Evolutionary conservation across 306 rosid species (phyloP), one percentile per base, ranked within the genome.

Genomic region (Dalbergia cochinchinensis): DNA sequence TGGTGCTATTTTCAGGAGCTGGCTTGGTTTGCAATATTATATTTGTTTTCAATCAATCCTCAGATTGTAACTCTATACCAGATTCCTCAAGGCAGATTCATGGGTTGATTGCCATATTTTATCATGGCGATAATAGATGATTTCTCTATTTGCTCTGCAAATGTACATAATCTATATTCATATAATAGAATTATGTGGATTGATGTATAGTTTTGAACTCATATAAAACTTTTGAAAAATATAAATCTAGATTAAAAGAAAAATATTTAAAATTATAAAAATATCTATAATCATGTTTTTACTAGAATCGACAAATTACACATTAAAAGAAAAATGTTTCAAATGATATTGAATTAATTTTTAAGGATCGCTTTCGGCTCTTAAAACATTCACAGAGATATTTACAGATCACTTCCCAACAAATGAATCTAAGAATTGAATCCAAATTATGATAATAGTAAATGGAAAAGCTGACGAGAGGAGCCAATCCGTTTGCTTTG

Each of bases 51-150:
- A 62, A 83, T 80, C 83, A 67, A 42, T 22, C 71, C 69, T 16
- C 6, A 61, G 83, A 76, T 54, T 58, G 71, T 67, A 76, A 79
- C 87, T 76, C 65, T 20, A 53, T 31, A 76, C 69, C 89, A 64
- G 11, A 69, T 44, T 71, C n/a, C 65, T 51, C 31, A 7, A n/a
- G 65, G 26, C 71, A 69, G 35, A 11, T 42, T 51, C 70, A 57
- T 51, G 54, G n/a, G 48, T 60, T 51, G 78, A 81, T 73, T 53
- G 71, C 74, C 79, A 51, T 41, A 69, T 50, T 64, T 78, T 69
- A 74, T 82, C 81, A 74, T 20, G 47, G 77, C 54, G 81, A 73
- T 51, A 73, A 72, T 72, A 54, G 2, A 82, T 78, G 86, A 82
- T 69, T 54, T 74, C 47, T 13, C 80, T 58, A 71, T 82, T 74